Evolutionary conservation across 257 asterid species (phyloP).

Genomic region (Coffea canephora): DNA sequence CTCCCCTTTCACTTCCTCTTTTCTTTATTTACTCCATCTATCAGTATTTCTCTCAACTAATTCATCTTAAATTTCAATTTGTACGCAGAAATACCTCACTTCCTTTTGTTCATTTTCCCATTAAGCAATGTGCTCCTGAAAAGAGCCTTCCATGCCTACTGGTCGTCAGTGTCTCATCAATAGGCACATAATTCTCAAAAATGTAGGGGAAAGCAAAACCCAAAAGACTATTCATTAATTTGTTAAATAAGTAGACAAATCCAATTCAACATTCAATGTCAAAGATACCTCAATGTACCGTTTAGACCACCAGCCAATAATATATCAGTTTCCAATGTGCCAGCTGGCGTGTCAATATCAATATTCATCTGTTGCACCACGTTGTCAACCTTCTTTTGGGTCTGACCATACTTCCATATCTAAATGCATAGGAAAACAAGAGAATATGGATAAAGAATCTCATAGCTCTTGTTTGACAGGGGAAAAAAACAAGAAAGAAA

Average conservation of each 20-base stretch:
- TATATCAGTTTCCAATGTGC: constrained; percentile 49
- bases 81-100: neutral
- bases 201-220: neutral
- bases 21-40: neutral
- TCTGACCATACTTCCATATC: constrained; percentile 67
- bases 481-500: neutral
- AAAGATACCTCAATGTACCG: constrained; percentile 56
- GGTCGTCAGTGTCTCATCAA: neutral
- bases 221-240: too few species aligned
- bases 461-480: neutral
- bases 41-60: neutral
- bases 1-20: neutral
- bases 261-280: neutral
- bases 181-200: neutral
- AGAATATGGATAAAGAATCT: neutral
- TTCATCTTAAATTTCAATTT: neutral
- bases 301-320: constrained; percentile 54
- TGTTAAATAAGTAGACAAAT: neutral
- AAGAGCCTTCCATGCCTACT: neutral
- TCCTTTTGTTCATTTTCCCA: neutral
- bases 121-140: neutral
- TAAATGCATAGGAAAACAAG: constrained; percentile 22
- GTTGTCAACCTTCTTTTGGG: constrained; percentile 46
- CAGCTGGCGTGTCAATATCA: constrained; percentile 48
- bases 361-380: constrained; percentile 58